phyloP scores from a whole-genome alignment of 1,284 basidiomycete species.

The Puccinia sorghi region DNA sequence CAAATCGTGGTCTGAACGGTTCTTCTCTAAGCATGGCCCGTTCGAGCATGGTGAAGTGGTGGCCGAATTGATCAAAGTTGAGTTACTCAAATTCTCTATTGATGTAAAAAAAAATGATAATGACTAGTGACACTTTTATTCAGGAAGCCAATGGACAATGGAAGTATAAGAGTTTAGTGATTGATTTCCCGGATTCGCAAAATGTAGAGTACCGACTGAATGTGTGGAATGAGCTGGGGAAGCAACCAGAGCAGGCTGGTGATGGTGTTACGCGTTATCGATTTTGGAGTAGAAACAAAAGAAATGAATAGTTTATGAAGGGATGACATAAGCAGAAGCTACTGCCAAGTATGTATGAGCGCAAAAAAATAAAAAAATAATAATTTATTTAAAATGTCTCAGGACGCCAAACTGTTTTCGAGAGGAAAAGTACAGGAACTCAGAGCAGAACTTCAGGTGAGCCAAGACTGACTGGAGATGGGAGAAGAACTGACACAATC shows the following conservation, averaged over 20 bases:
- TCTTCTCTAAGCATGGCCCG: background rate
- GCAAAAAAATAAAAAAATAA: background rate
- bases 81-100: background rate
- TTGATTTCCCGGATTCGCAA: conserved; percentile 38
- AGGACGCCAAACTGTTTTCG: conserved; percentile 58
- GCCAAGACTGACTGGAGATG: background rate
- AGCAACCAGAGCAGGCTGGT: background rate
- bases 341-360: background rate
- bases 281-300: conserved; percentile 41
- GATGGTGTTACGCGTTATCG: conserved; percentile 12
- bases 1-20: conserved; percentile 13
- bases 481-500: background rate
- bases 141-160: conserved; percentile 36
- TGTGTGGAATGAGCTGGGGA: conserved; percentile 28
- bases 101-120: background rate
- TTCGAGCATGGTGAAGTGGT: conserved; percentile 34
- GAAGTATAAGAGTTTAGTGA: conserved; percentile 32
- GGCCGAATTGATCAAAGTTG: conserved; percentile 39
- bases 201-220: conserved; percentile 22
- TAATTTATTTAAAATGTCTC: conserved; percentile 22
- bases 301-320: too few relatives aligned
- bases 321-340: background rate
- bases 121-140: too few relatives aligned
- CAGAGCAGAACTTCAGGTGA: conserved; percentile 55
- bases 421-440: conserved; percentile 58